Evolutionary conservation across 768 basidiomycete genomes (phyloP).

Genomic region (Cubamyces lactineus): DNA sequence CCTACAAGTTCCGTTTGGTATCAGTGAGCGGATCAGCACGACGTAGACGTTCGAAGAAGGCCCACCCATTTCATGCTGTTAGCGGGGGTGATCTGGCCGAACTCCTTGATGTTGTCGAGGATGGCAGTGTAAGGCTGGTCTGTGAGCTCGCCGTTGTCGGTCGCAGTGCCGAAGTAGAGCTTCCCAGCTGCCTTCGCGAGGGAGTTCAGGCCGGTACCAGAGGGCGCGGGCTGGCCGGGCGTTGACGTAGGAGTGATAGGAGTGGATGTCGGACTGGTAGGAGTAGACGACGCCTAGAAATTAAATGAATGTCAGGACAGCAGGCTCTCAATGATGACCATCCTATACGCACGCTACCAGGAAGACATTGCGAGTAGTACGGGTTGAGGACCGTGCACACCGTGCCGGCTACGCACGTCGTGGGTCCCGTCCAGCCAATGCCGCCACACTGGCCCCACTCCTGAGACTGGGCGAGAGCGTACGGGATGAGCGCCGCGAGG

Average conservation of each 20-base stretch:
- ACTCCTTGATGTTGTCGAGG: constrained; percentile 44
- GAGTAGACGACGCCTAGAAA: not conserved
- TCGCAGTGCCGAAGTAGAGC: constrained; percentile 54
- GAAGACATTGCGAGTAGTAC: constrained; percentile 52
- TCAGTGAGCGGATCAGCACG: not conserved
- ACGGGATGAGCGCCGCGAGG: constrained; percentile 34
- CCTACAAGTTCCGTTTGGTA: constrained; percentile 37
- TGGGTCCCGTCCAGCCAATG: constrained; percentile 41
- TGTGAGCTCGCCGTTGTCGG: constrained; percentile 50
- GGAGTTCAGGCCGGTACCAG: constrained; percentile 32
- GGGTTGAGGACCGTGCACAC: constrained; percentile 43
- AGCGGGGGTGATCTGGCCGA: constrained; percentile 51
- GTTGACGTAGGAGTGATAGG: constrained; percentile 14
- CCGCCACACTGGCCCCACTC: constrained; percentile 41
- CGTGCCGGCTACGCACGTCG: constrained; percentile 45
- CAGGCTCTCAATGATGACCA: not conserved
- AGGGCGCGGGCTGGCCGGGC: constrained; percentile 11
- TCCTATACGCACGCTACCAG: constrained; percentile 23
- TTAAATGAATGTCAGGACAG: not conserved
- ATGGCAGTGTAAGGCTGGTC: constrained; percentile 45
- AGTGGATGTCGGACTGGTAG: not conserved
- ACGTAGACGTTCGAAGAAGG: not conserved
- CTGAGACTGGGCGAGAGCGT: constrained; percentile 30
- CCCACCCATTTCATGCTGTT: constrained; percentile 63
- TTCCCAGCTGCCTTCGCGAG: constrained; percentile 48